Evolutionary conservation across 371 early-diverging fungal species (phyloP).

Genomic region (Mycotypha africana): DNA sequence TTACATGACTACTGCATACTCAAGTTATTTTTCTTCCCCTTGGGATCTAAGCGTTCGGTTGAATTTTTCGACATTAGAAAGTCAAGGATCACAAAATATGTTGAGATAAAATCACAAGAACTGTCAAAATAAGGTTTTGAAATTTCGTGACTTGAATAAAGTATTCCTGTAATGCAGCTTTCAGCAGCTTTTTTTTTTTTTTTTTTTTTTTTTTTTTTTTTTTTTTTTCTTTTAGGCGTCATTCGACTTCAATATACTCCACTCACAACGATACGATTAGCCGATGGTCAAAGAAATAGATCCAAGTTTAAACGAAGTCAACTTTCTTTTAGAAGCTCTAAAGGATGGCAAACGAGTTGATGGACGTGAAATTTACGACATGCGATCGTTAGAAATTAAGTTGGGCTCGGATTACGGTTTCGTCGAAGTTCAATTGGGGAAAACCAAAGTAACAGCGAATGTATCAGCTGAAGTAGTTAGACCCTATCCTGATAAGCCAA

Average conservation of each 20-base stretch:
- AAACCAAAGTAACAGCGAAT: constrained; percentile 81
- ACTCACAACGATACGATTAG: too few species aligned
- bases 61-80: too few species aligned
- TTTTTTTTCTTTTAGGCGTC: not conserved
- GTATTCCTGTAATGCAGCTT: too few species aligned
- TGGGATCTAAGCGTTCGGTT: too few species aligned
- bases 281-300: constrained; percentile 20
- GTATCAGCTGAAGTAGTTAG: constrained; percentile 86
- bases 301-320: constrained; percentile 19
- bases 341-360: constrained; percentile 44
- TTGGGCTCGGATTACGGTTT: constrained; percentile 72
- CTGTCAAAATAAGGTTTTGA: too few species aligned
- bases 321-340: constrained; percentile 17
- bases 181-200: not conserved
- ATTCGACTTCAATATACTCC: not conserved
- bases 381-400: constrained; percentile 62
- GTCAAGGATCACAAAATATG: too few species aligned
- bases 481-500: constrained; percentile 72
- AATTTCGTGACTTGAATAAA: too few species aligned
- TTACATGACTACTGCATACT: too few species aligned
- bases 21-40: too few species aligned
- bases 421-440: constrained; percentile 78
- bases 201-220: not conserved
- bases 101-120: too few species aligned
- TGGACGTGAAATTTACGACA: constrained; percentile 74